These are phyloP conservation scores for Cadophora gregata DNA, from an alignment of 2,329 filamentous ascomycete genomes.

Conservation along the genomic window DNA sequence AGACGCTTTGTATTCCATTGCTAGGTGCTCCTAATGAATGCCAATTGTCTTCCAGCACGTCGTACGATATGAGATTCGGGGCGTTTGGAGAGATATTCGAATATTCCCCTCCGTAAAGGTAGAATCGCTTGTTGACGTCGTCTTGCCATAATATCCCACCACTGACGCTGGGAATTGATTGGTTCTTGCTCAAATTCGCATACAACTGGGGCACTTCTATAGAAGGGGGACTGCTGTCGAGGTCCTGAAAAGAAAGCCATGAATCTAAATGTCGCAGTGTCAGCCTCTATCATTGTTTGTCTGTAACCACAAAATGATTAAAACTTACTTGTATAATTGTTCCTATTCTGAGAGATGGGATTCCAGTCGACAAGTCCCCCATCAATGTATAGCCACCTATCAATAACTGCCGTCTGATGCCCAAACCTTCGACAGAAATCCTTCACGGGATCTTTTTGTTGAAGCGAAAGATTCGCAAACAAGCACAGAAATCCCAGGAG, in stretches of 20 bases:
- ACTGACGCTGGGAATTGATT: constrained; percentile 57
- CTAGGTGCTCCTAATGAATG: constrained; percentile 50
- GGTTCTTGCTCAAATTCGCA: constrained; percentile 64
- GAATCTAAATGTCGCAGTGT: constrained; percentile 49
- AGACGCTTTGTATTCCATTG: constrained; percentile 51
- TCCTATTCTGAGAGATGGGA: constrained; percentile 52
- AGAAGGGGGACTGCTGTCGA: constrained; percentile 50
- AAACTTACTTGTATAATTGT: constrained; percentile 62
- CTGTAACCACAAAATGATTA: background rate
- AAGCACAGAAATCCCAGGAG: constrained; percentile 28
- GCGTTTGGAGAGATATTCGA: constrained; percentile 48
- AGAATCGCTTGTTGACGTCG: constrained; percentile 66
- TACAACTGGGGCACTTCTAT: constrained; percentile 56
- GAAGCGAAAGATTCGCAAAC: constrained; percentile 35
- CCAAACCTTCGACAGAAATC: constrained; percentile 61
- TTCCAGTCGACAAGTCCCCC: constrained; percentile 64
- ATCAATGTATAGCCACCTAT: constrained; percentile 65
- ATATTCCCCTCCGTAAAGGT: constrained; percentile 66
- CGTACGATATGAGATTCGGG: constrained; percentile 62
- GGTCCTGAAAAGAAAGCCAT: constrained; percentile 62
- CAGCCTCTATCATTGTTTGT: background rate
- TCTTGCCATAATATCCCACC: constrained; percentile 64
- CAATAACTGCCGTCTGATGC: constrained; percentile 66
- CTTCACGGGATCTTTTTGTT: constrained; percentile 56
- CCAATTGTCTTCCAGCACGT: constrained; percentile 63